Conservation (phyloP, 495 filamentous ascomycete genomes). For the Podospora pseudopauciseta region DNA sequence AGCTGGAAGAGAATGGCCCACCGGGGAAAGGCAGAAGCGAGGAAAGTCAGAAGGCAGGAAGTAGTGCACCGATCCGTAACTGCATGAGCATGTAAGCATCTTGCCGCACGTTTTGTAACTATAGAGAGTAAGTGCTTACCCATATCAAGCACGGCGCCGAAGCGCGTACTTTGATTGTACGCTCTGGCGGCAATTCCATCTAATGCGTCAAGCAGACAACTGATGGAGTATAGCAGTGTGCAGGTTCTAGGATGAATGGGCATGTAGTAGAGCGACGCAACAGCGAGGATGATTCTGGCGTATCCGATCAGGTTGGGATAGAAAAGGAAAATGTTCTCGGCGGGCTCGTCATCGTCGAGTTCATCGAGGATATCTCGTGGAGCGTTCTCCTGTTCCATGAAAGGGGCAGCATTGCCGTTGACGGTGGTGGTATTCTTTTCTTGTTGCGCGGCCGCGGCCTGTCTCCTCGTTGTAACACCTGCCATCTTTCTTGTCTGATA, state of each 20-base stretch:
- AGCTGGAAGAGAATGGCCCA: slow-evolving; percentile 92
- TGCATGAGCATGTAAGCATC: not conserved
- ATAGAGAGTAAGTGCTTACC: slow-evolving; percentile 24
- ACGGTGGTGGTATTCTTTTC: not conserved
- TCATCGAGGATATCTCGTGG: slow-evolving; percentile 1
- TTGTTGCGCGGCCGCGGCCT: slow-evolving; percentile 20
- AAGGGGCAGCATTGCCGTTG: slow-evolving; percentile 5
- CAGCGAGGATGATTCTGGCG: slow-evolving; percentile 77
- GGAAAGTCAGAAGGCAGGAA: slow-evolving; percentile 86
- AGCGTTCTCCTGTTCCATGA: not conserved
- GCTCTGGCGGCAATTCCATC: slow-evolving; percentile 87
- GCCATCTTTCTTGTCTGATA: slow-evolving; percentile 25
- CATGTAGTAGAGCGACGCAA: slow-evolving; percentile 97
- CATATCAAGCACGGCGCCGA: slow-evolving; percentile 97
- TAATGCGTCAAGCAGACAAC: slow-evolving; percentile 88
- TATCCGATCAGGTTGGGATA: slow-evolving; percentile 94
- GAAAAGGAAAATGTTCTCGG: slow-evolving; percentile 95
- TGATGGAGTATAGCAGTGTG: slow-evolving; percentile 83
- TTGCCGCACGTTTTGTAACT: not conserved
- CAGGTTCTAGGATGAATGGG: slow-evolving; percentile 93
- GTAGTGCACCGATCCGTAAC: slow-evolving; percentile 86
- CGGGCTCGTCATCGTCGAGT: slow-evolving; percentile 26
- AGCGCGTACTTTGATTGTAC: slow-evolving; percentile 86
- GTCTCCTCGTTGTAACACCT: slow-evolving; percentile 25
- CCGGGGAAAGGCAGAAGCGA: slow-evolving; percentile 85